Conservation (phyloP, 2,329 filamentous ascomycete genomes). For the Neopestalotiopsis sp. region DNA sequence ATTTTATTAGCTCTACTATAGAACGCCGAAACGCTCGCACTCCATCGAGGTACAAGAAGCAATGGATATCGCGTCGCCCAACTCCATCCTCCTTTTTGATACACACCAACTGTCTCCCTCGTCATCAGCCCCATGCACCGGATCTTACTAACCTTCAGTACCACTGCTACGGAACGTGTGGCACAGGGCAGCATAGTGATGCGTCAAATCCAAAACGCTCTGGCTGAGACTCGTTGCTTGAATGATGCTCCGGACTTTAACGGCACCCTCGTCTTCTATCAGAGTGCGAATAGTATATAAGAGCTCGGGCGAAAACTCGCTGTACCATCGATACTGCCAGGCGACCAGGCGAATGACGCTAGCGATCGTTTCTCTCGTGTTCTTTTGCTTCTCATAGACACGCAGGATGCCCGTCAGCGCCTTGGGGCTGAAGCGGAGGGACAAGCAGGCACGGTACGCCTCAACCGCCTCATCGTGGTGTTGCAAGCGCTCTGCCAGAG, state of each 20-base stretch:
- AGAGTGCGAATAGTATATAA: slow-evolving; percentile 87
- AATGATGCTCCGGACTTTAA: slow-evolving; percentile 96
- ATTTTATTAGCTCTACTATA: slow-evolving; percentile 4
- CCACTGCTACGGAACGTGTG: slow-evolving; percentile 95
- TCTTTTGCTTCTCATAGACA: slow-evolving; percentile 77
- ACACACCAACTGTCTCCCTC: neutral
- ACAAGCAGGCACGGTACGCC: slow-evolving; percentile 87
- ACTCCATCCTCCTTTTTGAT: slow-evolving; percentile 9
- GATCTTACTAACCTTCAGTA: slow-evolving; percentile 70
- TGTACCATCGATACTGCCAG: slow-evolving; percentile 99
- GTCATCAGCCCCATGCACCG: neutral
- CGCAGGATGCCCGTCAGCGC: slow-evolving; percentile 85
- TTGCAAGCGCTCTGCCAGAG: slow-evolving; percentile 89
- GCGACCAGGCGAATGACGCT: slow-evolving; percentile 91
- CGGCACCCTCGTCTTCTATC: slow-evolving; percentile 96
- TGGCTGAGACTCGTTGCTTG: slow-evolving; percentile 95
- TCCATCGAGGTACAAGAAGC: slow-evolving; percentile 14
- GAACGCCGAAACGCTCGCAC: slow-evolving; percentile 1
- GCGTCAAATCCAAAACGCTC: slow-evolving; percentile 89
- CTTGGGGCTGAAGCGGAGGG: slow-evolving; percentile 90
- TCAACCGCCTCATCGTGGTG: slow-evolving; percentile 91
- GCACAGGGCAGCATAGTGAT: slow-evolving; percentile 94
- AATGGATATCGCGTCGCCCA: slow-evolving; percentile 12
- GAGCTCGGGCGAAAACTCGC: slow-evolving; percentile 94
- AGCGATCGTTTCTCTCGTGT: slow-evolving; percentile 80